These are phyloP conservation scores for Colletotrichum sp. DNA, from an alignment of 2,329 filamentous ascomycete species.

Conservation along the genomic window DNA sequence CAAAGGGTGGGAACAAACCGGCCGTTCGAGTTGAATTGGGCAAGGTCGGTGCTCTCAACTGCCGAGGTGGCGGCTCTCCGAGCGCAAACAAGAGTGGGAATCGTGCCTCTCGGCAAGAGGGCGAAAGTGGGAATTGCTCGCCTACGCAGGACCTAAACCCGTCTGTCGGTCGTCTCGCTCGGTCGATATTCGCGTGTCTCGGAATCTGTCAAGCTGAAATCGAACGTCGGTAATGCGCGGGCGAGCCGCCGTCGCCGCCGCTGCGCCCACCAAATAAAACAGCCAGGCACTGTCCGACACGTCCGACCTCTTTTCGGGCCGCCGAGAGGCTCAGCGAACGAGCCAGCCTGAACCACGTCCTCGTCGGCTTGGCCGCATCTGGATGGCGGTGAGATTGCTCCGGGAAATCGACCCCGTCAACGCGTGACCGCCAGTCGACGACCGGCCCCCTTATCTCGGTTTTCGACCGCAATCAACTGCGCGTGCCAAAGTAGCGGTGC, in stretches of 20 bases:
- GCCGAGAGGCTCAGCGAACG: background rate
- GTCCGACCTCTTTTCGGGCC: background rate
- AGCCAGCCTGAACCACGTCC: background rate
- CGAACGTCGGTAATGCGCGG: background rate
- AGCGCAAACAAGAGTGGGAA: background rate
- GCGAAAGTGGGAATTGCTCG: background rate
- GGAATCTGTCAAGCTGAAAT: background rate
- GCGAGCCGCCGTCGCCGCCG: background rate
- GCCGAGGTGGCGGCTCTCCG: background rate
- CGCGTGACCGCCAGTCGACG: slow-evolving; percentile 1
- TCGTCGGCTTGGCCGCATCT: slow-evolving; percentile 15
- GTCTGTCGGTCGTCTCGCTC: background rate
- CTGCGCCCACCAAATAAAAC: background rate
- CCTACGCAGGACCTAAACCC: background rate
- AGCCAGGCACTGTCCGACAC: background rate
- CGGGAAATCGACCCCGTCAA: background rate
- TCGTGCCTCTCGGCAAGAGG: background rate
- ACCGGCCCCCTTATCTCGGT: background rate
- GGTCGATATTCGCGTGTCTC: background rate
- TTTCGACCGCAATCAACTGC: background rate
- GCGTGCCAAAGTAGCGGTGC: background rate
- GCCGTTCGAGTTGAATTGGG: background rate
- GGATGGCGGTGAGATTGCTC: slow-evolving; percentile 9
- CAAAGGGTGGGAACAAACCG: background rate
- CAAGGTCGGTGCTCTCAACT: background rate